These are phyloP conservation scores for Abrus precatorius DNA, from an alignment of 306 rosid genomes.

Conservation along the genomic window DNA sequence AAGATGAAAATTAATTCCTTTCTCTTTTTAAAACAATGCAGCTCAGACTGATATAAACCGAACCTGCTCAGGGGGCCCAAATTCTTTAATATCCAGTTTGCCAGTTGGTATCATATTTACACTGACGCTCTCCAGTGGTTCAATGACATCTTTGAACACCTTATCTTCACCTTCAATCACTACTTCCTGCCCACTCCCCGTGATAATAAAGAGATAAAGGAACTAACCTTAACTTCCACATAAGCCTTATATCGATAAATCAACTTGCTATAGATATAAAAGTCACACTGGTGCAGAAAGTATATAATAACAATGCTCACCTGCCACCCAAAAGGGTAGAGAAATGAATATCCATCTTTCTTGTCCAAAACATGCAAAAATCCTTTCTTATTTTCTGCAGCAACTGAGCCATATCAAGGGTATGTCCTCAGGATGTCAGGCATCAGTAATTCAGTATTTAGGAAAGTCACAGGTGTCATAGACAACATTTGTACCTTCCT, in stretches of 20 bases:
- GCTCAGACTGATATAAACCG: slow-evolving; percentile 19
- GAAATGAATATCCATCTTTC: slow-evolving; percentile 87
- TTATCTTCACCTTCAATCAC: slow-evolving; percentile 92
- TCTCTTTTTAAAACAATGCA: slow-evolving; percentile 16
- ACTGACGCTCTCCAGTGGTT: slow-evolving; percentile 89
- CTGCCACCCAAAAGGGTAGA: slow-evolving; percentile 99
- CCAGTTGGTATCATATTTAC: slow-evolving; percentile 75
- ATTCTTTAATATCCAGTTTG: slow-evolving; percentile 84
- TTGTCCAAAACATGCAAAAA: slow-evolving; percentile 73
- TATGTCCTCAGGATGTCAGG: slow-evolving; percentile 71
- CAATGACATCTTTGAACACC: slow-evolving; percentile 97
- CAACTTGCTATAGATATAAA: slow-evolving; percentile 41
- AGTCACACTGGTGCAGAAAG: slow-evolving; percentile 35
- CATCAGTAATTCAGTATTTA: slow-evolving; percentile 53
- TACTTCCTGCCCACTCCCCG: slow-evolving; percentile 78
- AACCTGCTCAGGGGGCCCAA: slow-evolving; percentile 87
- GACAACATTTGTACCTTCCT: slow-evolving; percentile 41
- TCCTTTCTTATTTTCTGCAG: slow-evolving; percentile 91
- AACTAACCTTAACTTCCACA: slow-evolving; percentile 45
- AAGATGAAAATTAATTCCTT: slow-evolving; percentile 13
- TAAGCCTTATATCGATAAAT: slow-evolving; percentile 31
- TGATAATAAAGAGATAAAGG: slow-evolving; percentile 39
- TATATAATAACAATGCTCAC: slow-evolving; percentile 51
- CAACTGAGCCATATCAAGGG: slow-evolving; percentile 99
- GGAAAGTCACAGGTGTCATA: slow-evolving; percentile 48